Evolutionary conservation across 139 green algal genomes (phyloP).

Genomic region (Eudorina sp.): DNA sequence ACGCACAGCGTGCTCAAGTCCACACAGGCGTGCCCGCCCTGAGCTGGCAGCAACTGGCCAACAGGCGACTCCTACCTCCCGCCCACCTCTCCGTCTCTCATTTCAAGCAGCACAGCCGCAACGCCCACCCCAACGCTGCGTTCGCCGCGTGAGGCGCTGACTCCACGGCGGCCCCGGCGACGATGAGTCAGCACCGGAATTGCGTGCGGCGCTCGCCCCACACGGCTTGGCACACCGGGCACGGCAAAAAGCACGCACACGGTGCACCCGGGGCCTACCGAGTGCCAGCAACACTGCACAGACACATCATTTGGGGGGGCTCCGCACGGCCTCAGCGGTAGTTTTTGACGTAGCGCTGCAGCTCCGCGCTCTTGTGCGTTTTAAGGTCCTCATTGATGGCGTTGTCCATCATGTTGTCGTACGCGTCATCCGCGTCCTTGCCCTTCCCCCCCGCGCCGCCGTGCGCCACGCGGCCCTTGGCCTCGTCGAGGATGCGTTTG

Average conservation of each 20-base stretch:
- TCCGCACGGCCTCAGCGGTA: conserved; percentile 7
- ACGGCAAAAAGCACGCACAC: background rate
- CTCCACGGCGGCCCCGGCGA: background rate
- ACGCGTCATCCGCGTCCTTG: background rate
- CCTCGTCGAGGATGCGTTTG: conserved; percentile 54
- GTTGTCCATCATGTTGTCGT: conserved; percentile 24
- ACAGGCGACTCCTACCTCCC: too few species aligned
- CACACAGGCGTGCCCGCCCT: too few species aligned
- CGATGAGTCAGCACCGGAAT: background rate
- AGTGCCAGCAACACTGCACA: background rate
- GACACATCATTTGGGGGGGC: background rate
- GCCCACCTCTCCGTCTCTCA: too few species aligned
- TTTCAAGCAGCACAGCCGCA: too few species aligned
- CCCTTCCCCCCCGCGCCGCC: too few species aligned
- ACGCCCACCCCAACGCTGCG: too few species aligned
- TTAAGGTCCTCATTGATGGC: conserved; percentile 34
- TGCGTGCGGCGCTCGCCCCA: background rate
- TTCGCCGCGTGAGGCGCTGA: background rate
- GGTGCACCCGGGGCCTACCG: background rate
- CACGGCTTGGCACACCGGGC: too few species aligned
- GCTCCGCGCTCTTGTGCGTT: conserved; percentile 11
- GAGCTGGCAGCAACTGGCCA: too few species aligned
- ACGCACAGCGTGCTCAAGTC: too few species aligned
- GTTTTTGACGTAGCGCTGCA: conserved; percentile 24
- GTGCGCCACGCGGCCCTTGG: conserved; percentile 38